Evolutionary conservation across 208 protist genomes (phyloP).

Genomic region (Strigomonas culicis): DNA sequence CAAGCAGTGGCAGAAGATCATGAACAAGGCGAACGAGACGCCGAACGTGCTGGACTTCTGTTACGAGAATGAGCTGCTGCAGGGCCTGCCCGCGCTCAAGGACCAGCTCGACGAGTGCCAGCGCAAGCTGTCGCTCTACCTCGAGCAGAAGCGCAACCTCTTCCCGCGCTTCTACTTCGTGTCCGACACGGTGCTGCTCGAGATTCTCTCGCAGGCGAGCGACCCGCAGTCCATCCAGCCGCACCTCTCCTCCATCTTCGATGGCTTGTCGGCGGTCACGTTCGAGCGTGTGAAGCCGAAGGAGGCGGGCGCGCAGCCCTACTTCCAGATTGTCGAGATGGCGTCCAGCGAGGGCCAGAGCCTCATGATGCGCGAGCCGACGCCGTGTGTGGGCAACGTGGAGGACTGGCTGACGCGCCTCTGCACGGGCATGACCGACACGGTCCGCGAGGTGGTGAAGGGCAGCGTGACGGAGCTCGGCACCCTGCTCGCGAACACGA

Average conservation of each 20-base stretch:
- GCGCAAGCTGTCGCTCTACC: slow-evolving; percentile 96
- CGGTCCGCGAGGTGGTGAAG: slow-evolving; percentile 89
- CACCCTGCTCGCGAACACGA: slow-evolving; percentile 80
- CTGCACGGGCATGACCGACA: slow-evolving; percentile 89
- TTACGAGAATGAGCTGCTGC: slow-evolving; percentile 95
- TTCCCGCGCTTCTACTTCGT: slow-evolving; percentile 99
- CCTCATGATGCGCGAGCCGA: slow-evolving; percentile 84
- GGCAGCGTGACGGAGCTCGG: slow-evolving; percentile 82
- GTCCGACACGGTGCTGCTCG: slow-evolving; percentile 96
- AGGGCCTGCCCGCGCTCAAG: slow-evolving; percentile 92
- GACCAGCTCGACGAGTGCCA: slow-evolving; percentile 97
- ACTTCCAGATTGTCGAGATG: slow-evolving; percentile 92
- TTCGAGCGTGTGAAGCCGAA: slow-evolving; percentile 92
- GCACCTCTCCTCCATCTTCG: slow-evolving; percentile 94
- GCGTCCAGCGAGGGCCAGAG: slow-evolving; percentile 88
- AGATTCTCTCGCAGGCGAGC: slow-evolving; percentile 96
- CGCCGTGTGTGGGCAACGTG: slow-evolving; percentile 91
- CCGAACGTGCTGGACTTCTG: slow-evolving; percentile 95
- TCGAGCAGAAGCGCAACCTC: slow-evolving; percentile 96
- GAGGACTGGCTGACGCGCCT: slow-evolving; percentile 94
- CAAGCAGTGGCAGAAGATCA: slow-evolving; percentile 96
- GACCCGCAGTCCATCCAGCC: slow-evolving; percentile 94
- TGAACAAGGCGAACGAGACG: slow-evolving; percentile 95
- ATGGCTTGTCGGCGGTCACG: slow-evolving; percentile 84
- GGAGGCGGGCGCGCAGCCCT: slow-evolving; percentile 83